Conservation (phyloP, 164 flowering plant genomes). For the Liriodendron chinense region DNA sequence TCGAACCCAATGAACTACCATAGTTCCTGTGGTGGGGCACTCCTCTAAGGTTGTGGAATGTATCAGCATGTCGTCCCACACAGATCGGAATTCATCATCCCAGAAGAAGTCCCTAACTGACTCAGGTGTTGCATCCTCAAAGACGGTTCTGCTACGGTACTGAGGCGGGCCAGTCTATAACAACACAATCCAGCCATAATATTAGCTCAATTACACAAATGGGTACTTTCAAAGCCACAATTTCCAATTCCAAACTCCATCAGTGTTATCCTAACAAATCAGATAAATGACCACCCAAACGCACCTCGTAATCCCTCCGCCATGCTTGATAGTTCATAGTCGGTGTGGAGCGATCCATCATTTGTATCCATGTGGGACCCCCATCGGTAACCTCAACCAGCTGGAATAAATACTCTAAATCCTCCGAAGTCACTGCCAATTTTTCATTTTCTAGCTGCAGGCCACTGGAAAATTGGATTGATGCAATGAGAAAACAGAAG, state of each 20-base stretch:
- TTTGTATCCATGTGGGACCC: constrained; percentile 74
- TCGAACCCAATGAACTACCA: constrained; percentile 76
- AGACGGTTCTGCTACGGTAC: constrained; percentile 67
- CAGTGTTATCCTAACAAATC: not conserved
- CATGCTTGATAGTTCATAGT: constrained; percentile 82
- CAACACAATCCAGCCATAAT: not conserved
- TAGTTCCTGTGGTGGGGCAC: constrained; percentile 64
- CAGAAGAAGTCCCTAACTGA: constrained; percentile 75
- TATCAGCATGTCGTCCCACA: constrained; percentile 81
- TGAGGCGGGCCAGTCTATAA: constrained; percentile 70
- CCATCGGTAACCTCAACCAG: constrained; percentile 76
- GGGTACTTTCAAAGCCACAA: not conserved
- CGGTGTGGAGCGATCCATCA: constrained; percentile 73
- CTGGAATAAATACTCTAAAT: constrained; percentile 47
- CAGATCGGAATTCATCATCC: constrained; percentile 69
- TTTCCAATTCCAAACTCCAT: not conserved
- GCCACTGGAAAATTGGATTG: constrained; percentile 31
- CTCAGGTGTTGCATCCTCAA: constrained; percentile 70
- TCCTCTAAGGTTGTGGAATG: constrained; percentile 45
- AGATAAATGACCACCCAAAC: not conserved
- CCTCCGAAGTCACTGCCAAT: constrained; percentile 40
- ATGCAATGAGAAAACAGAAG: not conserved
- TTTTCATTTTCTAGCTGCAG: constrained; percentile 28
- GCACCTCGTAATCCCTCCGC: constrained; percentile 73
- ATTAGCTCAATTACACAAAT: constrained; percentile 11